These are phyloP conservation scores for Isatis lusitanica DNA, from an alignment of 441 rosid genomes.

Conservation along the genomic window DNA sequence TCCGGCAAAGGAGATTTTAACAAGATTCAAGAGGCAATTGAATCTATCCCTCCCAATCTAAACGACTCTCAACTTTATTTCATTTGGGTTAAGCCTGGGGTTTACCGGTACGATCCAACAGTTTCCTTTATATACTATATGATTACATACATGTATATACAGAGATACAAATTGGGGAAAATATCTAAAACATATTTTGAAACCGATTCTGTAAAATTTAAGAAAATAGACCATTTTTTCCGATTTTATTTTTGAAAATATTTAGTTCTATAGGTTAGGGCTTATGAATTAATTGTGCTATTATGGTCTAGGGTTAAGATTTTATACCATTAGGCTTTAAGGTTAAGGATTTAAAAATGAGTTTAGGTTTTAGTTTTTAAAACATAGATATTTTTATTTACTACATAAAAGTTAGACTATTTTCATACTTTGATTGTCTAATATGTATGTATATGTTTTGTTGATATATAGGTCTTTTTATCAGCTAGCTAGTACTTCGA, in stretches of 20 bases:
- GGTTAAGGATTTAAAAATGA: background rate
- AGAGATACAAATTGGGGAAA: background rate
- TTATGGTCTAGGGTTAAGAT: background rate
- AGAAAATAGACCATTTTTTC: background rate
- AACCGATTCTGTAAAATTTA: background rate
- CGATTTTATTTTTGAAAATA: background rate
- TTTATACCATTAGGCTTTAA: background rate
- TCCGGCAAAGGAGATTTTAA: conserved; percentile 66
- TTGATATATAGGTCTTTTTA: background rate
- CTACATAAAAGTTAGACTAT: background rate
- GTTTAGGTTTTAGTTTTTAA: background rate
- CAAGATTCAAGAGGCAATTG: conserved; percentile 70
- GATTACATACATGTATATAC: background rate
- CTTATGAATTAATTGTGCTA: background rate
- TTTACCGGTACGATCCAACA: conserved; percentile 46
- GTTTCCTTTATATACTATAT: background rate
- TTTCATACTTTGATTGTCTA: background rate
- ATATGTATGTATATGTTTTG: background rate
- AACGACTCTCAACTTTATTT: conserved; percentile 41
- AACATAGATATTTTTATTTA: background rate
- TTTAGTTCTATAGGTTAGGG: background rate
- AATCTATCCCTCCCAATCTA: conserved; percentile 51
- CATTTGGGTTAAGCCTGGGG: conserved; percentile 72
- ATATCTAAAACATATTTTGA: background rate
- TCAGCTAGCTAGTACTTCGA: background rate